Percentiles rank a stretch among this genome's conserved stretches.
Evolutionary conservation across 2,329 filamentous ascomycete species (phyloP).

Genomic region (Paraphaeosphaeria sporulosa): DNA sequence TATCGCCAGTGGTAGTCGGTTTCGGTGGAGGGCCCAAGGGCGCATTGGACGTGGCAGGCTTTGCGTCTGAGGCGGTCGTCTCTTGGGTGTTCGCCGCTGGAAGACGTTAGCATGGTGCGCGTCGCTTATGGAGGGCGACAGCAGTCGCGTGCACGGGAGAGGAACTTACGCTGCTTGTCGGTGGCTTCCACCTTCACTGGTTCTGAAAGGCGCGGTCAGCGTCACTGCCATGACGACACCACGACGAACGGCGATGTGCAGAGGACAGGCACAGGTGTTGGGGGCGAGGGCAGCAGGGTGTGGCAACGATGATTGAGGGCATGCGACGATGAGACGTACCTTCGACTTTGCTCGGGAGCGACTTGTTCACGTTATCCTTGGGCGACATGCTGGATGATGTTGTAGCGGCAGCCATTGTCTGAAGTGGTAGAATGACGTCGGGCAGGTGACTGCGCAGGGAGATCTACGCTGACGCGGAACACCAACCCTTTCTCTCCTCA

Average conservation of each 20-base stretch:
- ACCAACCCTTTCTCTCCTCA: conserved; percentile 13
- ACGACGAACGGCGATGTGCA: conserved; percentile 5
- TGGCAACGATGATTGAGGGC: conserved; percentile 4
- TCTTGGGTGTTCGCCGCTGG: conserved; percentile 29
- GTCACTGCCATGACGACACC: conserved; percentile 12
- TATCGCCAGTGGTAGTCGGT: conserved; percentile 51
- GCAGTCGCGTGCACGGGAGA: conserved; percentile 9
- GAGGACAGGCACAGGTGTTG: background rate
- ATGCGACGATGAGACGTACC: conserved; percentile 10
- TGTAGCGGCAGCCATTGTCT: conserved; percentile 13
- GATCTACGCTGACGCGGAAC: conserved; percentile 3
- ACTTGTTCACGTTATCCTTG: conserved; percentile 9
- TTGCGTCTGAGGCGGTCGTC: conserved; percentile 29
- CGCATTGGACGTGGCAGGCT: conserved; percentile 51
- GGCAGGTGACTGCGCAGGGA: conserved; percentile 7
- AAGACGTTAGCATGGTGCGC: conserved; percentile 27
- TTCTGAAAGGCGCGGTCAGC: conserved; percentile 26
- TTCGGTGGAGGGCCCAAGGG: conserved; percentile 61
- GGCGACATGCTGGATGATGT: conserved; percentile 14
- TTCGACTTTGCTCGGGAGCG: conserved; percentile 9
- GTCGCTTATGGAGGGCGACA: conserved; percentile 9
- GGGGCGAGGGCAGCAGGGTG: conserved; percentile 1
- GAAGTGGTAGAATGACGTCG: conserved; percentile 15
- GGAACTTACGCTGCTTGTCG: conserved; percentile 37
- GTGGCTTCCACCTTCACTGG: conserved; percentile 33